These are phyloP conservation scores for Tripterygium wilfordii DNA, from an alignment of 177 flowering plant species.

Conservation along the genomic window DNA sequence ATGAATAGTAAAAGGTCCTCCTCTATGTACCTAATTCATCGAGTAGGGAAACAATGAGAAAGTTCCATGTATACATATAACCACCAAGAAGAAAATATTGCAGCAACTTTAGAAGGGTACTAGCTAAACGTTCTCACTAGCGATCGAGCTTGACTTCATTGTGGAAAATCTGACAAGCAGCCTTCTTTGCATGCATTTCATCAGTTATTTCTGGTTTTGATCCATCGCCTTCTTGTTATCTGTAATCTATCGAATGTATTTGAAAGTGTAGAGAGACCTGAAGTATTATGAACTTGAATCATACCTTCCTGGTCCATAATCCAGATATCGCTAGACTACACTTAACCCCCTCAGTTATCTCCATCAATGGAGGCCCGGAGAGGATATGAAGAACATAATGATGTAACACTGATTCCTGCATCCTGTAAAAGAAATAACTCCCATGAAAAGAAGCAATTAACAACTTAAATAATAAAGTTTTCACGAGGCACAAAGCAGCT, in stretches of 20 bases:
- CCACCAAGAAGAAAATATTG: neutral
- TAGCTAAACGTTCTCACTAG: conserved; percentile 38
- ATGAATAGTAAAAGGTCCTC: conserved; percentile 54
- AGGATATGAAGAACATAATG: conserved; percentile 57
- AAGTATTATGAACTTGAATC: conserved; percentile 33
- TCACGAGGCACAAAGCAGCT: conserved; percentile 48
- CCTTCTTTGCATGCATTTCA: conserved; percentile 51
- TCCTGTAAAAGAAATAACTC: conserved; percentile 51
- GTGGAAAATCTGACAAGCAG: conserved; percentile 43
- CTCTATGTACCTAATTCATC: conserved; percentile 38
- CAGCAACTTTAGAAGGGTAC: too few relatives aligned
- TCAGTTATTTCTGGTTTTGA: conserved; percentile 43
- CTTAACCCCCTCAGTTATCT: conserved; percentile 21
- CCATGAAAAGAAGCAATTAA: conserved; percentile 53
- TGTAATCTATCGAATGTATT: conserved; percentile 32
- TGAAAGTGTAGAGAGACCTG: conserved; percentile 47
- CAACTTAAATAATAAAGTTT: conserved; percentile 42
- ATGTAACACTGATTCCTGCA: conserved; percentile 62
- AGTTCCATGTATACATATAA: too few relatives aligned
- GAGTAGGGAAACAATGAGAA: neutral
- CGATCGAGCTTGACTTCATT: conserved; percentile 39
- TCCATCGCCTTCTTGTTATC: conserved; percentile 18
- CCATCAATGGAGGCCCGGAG: conserved; percentile 47
- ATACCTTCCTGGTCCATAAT: conserved; percentile 51
- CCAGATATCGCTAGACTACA: conserved; percentile 49